phyloP scores from a whole-genome alignment of 1,139 yeast genomes.

The Debaryomyces fabryi region DNA sequence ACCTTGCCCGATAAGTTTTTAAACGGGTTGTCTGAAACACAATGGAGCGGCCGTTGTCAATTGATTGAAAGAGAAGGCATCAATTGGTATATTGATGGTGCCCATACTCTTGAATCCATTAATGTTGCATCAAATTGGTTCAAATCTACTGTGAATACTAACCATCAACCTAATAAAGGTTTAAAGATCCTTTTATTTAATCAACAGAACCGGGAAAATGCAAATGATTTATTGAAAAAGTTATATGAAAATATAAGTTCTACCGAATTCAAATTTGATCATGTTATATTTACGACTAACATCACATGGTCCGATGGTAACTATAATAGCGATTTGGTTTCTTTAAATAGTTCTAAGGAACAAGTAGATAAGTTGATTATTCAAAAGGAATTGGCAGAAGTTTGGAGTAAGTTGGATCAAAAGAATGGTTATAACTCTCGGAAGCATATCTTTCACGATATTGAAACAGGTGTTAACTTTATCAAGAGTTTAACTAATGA shows the following conservation, averaged over 20 bases:
- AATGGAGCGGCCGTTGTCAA: slow-evolving; percentile 97
- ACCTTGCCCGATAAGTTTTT: slow-evolving; percentile 58
- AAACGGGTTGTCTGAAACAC: slow-evolving; percentile 66
- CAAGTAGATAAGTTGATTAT: slow-evolving; percentile 76
- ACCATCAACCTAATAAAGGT: slow-evolving; percentile 18
- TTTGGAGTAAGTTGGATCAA: slow-evolving; percentile 64
- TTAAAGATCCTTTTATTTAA: slow-evolving; percentile 69
- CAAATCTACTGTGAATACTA: slow-evolving; percentile 33
- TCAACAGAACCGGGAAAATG: slow-evolving; percentile 89
- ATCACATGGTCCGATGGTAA: slow-evolving; percentile 85
- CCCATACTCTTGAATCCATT: slow-evolving; percentile 90
- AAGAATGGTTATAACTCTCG: slow-evolving; percentile 25
- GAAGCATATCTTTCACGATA: slow-evolving; percentile 66
- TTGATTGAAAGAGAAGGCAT: slow-evolving; percentile 52
- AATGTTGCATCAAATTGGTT: slow-evolving; percentile 84
- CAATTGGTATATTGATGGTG: slow-evolving; percentile 91
- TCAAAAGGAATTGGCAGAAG: slow-evolving; percentile 73
- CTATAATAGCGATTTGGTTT: slow-evolving; percentile 81
- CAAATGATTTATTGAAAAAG: slow-evolving; percentile 59
- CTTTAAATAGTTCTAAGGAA: slow-evolving; percentile 79
- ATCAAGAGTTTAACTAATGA: slow-evolving; percentile 48
- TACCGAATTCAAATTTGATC: slow-evolving; percentile 54
- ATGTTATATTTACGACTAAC: slow-evolving; percentile 86
- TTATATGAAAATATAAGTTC: slow-evolving; percentile 47
- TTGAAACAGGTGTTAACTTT: slow-evolving; percentile 71